Base-by-base conservation (phyloP, 371 early-diverging fungal genomes). In the Mortierella sp. region DNA sequence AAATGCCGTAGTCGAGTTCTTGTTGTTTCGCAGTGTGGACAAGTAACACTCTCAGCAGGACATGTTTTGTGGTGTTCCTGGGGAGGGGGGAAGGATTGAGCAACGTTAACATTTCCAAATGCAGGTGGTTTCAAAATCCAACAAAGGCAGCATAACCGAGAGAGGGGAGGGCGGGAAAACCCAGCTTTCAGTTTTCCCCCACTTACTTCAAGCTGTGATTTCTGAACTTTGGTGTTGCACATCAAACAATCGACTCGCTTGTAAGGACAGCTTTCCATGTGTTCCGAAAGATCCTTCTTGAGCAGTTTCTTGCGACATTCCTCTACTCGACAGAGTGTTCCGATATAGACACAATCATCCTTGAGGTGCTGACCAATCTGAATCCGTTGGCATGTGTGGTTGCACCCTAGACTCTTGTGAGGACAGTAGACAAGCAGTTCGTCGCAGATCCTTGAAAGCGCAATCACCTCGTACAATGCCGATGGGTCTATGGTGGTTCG, bases 391-490 rank as follows among this genome's bases (percentile, higher is more conserved):
- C 89, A 85, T 9, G 71, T 71, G 71, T 87, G 80, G 1, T 60
- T 54, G 67, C 92, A 92, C 10, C 90, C 91, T 28, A 81, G 78
- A 29, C 79, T 73, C 25, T 74, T 68, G 47, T 85, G 82, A 2
- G 87, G 85, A 67, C 92, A 92, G 22, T 82, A 80, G 0, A 87
- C 86, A 2, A 56, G n/a, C 0, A 91, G 81, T 54, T 92, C 92
- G 57, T 92, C 88, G 24, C 91, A 90, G 81, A 92, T 86, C 64
- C 89, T 88, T 25, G 63, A 53, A 31, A 92, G 80, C 13, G 90
- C 88, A 56, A 85, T 90, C 25, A 83, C 86, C 34, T 88, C 88
- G 14, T 89, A 86, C 16, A 81, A 64, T 17, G 89, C 55, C 3
- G 85, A 71, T 7, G 73, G 55, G 3, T 81, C 67, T 16, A 91